These are phyloP conservation scores for Cenchrus fungigraminus DNA, from an alignment of 176 grass and related monocot genomes.

Conservation along the genomic window DNA sequence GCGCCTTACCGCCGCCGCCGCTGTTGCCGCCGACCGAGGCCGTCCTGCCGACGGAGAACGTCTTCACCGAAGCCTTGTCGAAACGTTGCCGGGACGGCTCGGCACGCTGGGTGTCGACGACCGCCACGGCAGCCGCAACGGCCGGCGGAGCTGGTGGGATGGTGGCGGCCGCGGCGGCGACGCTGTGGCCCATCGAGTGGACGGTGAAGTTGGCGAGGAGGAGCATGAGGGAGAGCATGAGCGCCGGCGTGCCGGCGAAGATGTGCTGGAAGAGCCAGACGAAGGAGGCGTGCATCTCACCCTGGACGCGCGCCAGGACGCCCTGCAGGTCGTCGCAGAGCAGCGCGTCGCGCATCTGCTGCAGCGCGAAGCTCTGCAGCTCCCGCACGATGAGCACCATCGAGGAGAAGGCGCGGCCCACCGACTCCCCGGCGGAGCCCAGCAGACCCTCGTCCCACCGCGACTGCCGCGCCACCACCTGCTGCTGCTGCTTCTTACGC, in stretches of 20 bases:
- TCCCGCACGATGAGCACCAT: constrained; percentile 96
- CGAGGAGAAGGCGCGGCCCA: constrained; percentile 86
- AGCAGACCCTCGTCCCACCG: constrained; percentile 58
- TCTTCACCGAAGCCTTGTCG: constrained; percentile 47
- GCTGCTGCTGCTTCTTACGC: constrained; percentile 63
- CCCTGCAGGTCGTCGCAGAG: constrained; percentile 69
- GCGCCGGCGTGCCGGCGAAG: constrained; percentile 81
- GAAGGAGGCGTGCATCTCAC: constrained; percentile 91
- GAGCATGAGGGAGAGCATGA: constrained; percentile 97
- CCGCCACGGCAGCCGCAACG: not conserved
- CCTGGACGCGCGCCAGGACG: constrained; percentile 63
- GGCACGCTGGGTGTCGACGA: constrained; percentile 33
- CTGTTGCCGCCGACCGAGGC: constrained; percentile 67
- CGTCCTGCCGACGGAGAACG: constrained; percentile 56
- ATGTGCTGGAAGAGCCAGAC: constrained; percentile 98
- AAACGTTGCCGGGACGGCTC: constrained; percentile 34
- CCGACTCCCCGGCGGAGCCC: constrained; percentile 57
- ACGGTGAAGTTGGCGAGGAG: constrained; percentile 97
- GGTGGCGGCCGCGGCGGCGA: constrained; percentile 46
- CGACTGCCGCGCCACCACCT: constrained; percentile 18
- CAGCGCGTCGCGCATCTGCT: constrained; percentile 61
- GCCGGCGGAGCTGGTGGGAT: constrained; percentile 10
- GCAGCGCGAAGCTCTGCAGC: constrained; percentile 84
- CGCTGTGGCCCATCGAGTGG: constrained; percentile 69
- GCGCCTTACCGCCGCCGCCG: constrained; percentile 59